phyloP scores from a whole-genome alignment of 2,329 filamentous ascomycete genomes.

The Nemania sp. region DNA sequence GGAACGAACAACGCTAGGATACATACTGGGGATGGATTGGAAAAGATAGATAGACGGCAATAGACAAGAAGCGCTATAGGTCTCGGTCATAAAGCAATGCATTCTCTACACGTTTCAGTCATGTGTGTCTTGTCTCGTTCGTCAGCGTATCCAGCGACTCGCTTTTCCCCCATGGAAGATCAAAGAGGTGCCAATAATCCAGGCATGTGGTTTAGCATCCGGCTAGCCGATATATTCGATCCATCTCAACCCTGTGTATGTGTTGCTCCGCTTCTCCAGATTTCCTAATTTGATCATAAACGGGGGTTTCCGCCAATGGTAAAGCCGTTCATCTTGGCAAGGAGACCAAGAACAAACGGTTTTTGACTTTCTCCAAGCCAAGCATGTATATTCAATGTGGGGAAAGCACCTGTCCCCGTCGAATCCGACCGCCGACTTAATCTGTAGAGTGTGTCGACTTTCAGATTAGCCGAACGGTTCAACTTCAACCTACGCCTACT shows the following conservation, averaged over 20 bases:
- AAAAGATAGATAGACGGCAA: slow-evolving; percentile 43
- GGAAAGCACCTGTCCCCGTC: background rate
- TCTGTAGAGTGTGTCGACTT: slow-evolving; percentile 37
- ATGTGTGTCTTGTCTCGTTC: background rate
- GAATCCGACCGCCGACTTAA: slow-evolving; percentile 35
- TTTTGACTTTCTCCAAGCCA: background rate
- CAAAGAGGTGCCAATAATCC: background rate
- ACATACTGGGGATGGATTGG: slow-evolving; percentile 22
- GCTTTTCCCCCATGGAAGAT: background rate
- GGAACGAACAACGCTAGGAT: slow-evolving; percentile 30
- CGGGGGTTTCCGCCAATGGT: slow-evolving; percentile 32
- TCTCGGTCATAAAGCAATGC: slow-evolving; percentile 36
- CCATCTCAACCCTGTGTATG: background rate
- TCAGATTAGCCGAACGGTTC: slow-evolving; percentile 45
- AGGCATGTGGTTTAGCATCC: background rate
- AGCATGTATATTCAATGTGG: slow-evolving; percentile 1
- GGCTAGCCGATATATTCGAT: slow-evolving; percentile 8
- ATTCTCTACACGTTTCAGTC: slow-evolving; percentile 8
- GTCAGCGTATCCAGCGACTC: background rate
- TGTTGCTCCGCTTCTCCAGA: slow-evolving; percentile 36
- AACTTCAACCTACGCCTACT: slow-evolving; percentile 29
- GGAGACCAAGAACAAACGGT: slow-evolving; percentile 21
- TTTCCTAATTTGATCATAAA: slow-evolving; percentile 41
- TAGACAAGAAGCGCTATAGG: slow-evolving; percentile 40
- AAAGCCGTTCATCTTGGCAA: slow-evolving; percentile 24